Evolutionary conservation across 768 basidiomycete genomes (phyloP), one percentile per base, ranked within the genome.

Genomic region (Hortiboletus campestris): DNA sequence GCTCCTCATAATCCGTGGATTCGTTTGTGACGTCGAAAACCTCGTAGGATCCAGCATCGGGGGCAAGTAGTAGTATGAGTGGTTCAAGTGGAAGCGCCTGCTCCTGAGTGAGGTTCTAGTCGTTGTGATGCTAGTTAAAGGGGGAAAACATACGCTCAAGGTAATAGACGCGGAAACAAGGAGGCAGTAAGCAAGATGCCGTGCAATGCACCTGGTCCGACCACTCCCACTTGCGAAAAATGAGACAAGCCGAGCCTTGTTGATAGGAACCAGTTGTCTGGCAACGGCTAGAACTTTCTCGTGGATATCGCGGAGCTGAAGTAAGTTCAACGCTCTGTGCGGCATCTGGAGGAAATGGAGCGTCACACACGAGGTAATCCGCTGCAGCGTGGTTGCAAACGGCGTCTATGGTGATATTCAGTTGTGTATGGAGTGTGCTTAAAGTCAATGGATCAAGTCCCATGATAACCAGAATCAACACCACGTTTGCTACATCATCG

Each of bases 1-100:
- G 74, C 36, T 81, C 78, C 34, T 83, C 78, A 54, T 84, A 91
- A 68, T 89, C 82, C 4, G 80, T 74, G n/a, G 51, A 84, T 19
- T 80, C 76, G 13, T 80, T 76, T 25, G 80, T 58, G 38, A 86
- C 63, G 22, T 83, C 78, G 57, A 91, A 85, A 43, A 81, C 70
- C 25, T 76, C 78, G 38, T 58, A 35, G 48, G 73, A 67, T 54
- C 76, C 76, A 32, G 72, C 62, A 2, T 75, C 68, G 19, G 77
- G 75, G 3, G 80, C 75, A 50, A 92, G 72, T n/a, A 81, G 66
- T 8, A 75, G 65, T 20, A 83, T 66, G 10, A 88, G 60, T 3
- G 77, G 74, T n/a, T 67, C 52, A 9, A 91, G 76, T 4, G 82
- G 74, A 10, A 84, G 85, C 14, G 80, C 67, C 19, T 72, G 62